Conservation (phyloP, 306 rosid genomes). For the Luffa aegyptiaca region DNA sequence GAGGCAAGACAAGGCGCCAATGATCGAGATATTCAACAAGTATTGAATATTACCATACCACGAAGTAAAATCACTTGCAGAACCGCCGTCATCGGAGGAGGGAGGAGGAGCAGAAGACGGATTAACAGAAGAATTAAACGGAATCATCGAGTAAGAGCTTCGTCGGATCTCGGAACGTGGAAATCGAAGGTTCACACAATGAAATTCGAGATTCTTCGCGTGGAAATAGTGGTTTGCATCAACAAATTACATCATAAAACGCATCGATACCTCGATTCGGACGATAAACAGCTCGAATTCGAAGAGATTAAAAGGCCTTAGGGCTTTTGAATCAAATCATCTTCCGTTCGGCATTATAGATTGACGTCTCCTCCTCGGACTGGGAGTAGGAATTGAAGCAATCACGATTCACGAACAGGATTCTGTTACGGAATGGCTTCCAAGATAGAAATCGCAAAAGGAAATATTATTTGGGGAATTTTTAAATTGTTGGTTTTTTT, state of each 20-base stretch:
- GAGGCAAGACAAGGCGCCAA: constrained; percentile 68
- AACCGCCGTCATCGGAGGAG: constrained; percentile 32
- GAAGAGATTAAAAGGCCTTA: not conserved
- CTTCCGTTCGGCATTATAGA: not conserved
- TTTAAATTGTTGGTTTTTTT: not conserved
- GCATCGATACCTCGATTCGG: not conserved
- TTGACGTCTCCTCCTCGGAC: not conserved
- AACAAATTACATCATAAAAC: not conserved
- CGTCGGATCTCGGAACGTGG: not conserved
- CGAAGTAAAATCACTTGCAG: constrained; percentile 14
- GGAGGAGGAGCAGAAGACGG: constrained; percentile 47
- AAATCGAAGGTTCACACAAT: not conserved
- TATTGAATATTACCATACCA: constrained; percentile 95
- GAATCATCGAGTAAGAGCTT: not conserved
- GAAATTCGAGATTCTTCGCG: not conserved
- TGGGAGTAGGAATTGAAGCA: not conserved
- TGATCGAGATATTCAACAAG: constrained; percentile 78
- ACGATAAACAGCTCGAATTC: not conserved
- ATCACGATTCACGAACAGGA: not conserved
- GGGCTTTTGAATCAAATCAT: not conserved
- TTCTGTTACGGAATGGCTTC: not conserved
- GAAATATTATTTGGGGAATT: not conserved
- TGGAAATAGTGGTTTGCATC: not conserved
- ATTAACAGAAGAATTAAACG: constrained; percentile 18
- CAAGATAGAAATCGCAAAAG: not conserved